These are phyloP conservation scores for Phytophthora vignae DNA, from an alignment of 352 stramenopile species.

Conservation along the genomic window DNA sequence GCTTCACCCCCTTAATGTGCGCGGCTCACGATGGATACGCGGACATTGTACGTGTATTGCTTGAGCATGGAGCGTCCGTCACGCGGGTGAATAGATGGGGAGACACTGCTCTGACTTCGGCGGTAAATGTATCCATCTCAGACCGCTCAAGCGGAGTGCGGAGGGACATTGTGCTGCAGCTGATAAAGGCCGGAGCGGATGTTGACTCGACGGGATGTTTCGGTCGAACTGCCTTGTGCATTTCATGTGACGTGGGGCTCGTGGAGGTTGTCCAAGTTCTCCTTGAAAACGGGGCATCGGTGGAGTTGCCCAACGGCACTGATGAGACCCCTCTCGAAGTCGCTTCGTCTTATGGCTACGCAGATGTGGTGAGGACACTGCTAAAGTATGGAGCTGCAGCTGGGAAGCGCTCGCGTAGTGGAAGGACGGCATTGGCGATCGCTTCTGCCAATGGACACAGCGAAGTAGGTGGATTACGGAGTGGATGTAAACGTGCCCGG, in stretches of 20 bases:
- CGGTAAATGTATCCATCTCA: not conserved
- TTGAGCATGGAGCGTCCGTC: not conserved
- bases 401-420: not conserved
- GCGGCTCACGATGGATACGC: not conserved
- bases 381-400: not conserved
- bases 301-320: not conserved
- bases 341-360: not conserved
- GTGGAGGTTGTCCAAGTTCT: not conserved
- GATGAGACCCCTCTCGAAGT: not conserved
- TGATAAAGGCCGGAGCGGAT: not conserved
- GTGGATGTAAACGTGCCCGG: not conserved
- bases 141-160: not conserved
- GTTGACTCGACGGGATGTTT: not conserved
- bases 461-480: not conserved
- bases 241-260: not conserved
- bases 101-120: not conserved
- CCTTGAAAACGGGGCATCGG: not conserved
- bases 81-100: not conserved
- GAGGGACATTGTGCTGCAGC: not conserved
- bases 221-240: not conserved
- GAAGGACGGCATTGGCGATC: not conserved
- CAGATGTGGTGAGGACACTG: not conserved
- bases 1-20: not conserved
- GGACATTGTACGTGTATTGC: not conserved
- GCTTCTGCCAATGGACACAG: not conserved